Evolutionary conservation across 2,329 filamentous ascomycete genomes (phyloP).

Genomic region (Cercospora sojina): DNA sequence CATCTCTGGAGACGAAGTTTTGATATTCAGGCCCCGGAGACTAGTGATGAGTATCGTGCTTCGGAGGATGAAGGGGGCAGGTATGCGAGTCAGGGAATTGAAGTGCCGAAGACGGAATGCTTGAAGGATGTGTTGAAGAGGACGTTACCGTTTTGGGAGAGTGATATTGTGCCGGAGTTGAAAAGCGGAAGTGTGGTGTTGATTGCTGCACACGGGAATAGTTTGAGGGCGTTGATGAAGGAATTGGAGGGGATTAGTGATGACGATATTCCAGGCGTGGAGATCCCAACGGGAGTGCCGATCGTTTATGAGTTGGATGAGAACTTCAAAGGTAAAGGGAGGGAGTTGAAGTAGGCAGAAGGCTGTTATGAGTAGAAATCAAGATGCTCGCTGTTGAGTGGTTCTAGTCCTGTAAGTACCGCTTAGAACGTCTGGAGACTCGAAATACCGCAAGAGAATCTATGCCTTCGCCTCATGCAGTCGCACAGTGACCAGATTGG

Average conservation of each 20-base stretch:
- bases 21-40: background rate
- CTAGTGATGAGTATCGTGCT: background rate
- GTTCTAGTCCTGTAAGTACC: background rate
- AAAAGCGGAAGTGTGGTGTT: background rate
- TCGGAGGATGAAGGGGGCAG: background rate
- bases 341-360: background rate
- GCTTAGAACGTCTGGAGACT: background rate
- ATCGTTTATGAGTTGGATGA: background rate
- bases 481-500: conserved; percentile 28
- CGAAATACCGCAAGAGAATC: background rate
- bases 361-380: background rate
- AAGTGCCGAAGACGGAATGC: background rate
- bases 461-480: conserved; percentile 27
- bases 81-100: background rate
- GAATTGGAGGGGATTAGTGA: background rate
- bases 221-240: background rate
- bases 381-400: background rate
- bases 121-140: background rate
- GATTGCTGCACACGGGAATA: background rate
- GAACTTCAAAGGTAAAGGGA: background rate
- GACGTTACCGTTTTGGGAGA: background rate
- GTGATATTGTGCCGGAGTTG: background rate
- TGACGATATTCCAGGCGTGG: background rate
- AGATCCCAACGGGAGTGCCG: background rate
- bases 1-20: background rate